A percentile compares a stretch with the other conserved stretches of the same genome.
Evolutionary conservation across 164 flowering plant species (phyloP).

Genomic region (Magnolia sinica): DNA sequence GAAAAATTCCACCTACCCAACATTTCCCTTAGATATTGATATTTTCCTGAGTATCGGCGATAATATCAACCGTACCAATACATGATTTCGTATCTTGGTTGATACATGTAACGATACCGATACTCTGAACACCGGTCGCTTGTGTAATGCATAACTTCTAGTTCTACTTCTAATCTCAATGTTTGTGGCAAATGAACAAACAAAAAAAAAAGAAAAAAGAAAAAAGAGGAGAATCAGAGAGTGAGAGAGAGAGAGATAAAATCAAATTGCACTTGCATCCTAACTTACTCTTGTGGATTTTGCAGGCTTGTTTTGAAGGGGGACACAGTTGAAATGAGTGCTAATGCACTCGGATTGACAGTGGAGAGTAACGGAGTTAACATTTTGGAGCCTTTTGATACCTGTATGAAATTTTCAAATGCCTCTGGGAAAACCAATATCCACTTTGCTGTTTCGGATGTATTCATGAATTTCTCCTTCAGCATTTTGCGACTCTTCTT

Average conservation of each 20-base stretch:
- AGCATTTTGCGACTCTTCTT: slow-evolving; percentile 85
- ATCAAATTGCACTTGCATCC: neutral
- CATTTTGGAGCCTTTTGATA: slow-evolving; percentile 92
- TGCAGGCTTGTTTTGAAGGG: slow-evolving; percentile 79
- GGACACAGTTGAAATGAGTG: slow-evolving; percentile 64
- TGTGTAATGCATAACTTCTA: too few relatives aligned
- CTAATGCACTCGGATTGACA: slow-evolving; percentile 77
- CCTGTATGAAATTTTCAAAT: slow-evolving; percentile 59
- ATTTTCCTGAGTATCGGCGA: too few relatives aligned
- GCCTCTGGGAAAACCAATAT: slow-evolving; percentile 83
- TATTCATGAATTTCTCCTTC: slow-evolving; percentile 93
- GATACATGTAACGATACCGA: too few relatives aligned
- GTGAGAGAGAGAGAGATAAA: neutral
- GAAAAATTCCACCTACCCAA: too few relatives aligned
- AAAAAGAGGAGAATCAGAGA: neutral
- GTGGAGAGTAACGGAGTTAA: slow-evolving; percentile 95
- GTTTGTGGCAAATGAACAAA: neutral
- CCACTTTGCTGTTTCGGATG: slow-evolving; percentile 69
- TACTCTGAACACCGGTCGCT: too few relatives aligned
- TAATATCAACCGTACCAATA: too few relatives aligned
- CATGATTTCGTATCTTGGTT: too few relatives aligned
- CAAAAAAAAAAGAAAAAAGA: neutral
- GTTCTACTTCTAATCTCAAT: neutral
- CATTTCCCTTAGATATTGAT: too few relatives aligned
- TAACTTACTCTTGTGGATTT: slow-evolving; percentile 21